phyloP scores from a whole-genome alignment of 495 filamentous ascomycete genomes.

The Stereocaulon alpinum region DNA sequence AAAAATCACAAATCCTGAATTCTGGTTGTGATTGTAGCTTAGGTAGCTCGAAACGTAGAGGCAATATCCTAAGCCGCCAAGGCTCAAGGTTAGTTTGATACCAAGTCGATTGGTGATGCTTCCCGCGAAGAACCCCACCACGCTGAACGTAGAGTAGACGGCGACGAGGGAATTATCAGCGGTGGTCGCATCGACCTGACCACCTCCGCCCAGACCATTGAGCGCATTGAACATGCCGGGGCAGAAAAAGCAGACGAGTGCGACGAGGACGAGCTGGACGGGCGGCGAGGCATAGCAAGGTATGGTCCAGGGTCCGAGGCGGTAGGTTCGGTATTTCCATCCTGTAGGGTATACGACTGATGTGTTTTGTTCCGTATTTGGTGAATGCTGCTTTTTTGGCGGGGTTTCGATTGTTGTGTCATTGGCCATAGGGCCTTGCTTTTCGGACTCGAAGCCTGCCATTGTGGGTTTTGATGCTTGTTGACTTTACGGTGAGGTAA shows the following conservation, averaged over 20 bases:
- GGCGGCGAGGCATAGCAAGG: constrained; percentile 69
- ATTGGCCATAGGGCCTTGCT: neutral
- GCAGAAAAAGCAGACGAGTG: constrained; percentile 71
- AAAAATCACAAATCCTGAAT: constrained; percentile 66
- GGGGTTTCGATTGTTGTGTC: neutral
- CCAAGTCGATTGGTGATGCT: constrained; percentile 39
- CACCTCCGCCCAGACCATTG: constrained; percentile 43
- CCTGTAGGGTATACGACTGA: constrained; percentile 23
- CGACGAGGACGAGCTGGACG: constrained; percentile 36
- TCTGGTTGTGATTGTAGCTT: constrained; percentile 61
- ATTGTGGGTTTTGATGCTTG: neutral
- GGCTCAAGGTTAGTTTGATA: constrained; percentile 32
- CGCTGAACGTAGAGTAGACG: constrained; percentile 49
- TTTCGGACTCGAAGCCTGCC: neutral
- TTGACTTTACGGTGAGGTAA: neutral
- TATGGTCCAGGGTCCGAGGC: constrained; percentile 36
- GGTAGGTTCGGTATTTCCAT: constrained; percentile 43
- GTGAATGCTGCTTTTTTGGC: neutral
- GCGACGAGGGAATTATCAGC: constrained; percentile 45
- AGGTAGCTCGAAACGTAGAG: constrained; percentile 37
- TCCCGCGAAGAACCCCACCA: constrained; percentile 45
- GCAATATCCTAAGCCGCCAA: constrained; percentile 39
- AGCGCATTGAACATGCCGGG: constrained; percentile 67
- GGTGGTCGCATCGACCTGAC: constrained; percentile 32
- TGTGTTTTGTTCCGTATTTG: constrained; percentile 1